phyloP scores from a whole-genome alignment of 495 filamentous ascomycete species.

The Neurospora sp. region DNA sequence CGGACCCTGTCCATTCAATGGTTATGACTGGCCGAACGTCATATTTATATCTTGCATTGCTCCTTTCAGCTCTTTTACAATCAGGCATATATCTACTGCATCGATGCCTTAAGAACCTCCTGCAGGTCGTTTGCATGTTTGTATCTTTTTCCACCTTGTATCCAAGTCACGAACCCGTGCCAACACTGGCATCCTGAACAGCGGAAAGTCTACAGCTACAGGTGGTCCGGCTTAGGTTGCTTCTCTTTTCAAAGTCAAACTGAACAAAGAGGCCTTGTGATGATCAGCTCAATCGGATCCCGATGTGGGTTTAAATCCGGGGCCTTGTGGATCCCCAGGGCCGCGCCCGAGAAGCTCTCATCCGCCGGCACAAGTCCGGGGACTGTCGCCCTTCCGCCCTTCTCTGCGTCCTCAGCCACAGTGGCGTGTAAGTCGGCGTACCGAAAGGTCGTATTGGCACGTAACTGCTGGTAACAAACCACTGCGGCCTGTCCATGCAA shows the following conservation, averaged over 20 bases:
- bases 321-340: neutral
- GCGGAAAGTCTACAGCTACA: too few species aligned
- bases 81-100: neutral
- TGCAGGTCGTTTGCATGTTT: neutral
- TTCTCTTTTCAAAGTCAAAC: neutral
- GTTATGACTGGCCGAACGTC: neutral
- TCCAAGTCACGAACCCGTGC: neutral
- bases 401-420: slow-evolving; percentile 1
- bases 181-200: too few species aligned
- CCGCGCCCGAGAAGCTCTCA: neutral
- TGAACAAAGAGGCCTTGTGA: neutral
- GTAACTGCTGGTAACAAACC: neutral
- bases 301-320: neutral
- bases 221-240: too few species aligned
- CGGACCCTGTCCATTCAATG: neutral
- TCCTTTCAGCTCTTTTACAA: neutral
- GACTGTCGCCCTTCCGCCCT: neutral
- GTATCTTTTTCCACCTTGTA: neutral
- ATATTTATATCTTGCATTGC: neutral
- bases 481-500: neutral
- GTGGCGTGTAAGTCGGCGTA: slow-evolving; percentile 1
- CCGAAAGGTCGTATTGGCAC: neutral
- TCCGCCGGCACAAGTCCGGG: neutral
- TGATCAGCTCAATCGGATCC: neutral
- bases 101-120: neutral